These are phyloP conservation scores for Pneumocystis murina DNA, from an alignment of 1,139 yeast species.

Conservation along the genomic window DNA sequence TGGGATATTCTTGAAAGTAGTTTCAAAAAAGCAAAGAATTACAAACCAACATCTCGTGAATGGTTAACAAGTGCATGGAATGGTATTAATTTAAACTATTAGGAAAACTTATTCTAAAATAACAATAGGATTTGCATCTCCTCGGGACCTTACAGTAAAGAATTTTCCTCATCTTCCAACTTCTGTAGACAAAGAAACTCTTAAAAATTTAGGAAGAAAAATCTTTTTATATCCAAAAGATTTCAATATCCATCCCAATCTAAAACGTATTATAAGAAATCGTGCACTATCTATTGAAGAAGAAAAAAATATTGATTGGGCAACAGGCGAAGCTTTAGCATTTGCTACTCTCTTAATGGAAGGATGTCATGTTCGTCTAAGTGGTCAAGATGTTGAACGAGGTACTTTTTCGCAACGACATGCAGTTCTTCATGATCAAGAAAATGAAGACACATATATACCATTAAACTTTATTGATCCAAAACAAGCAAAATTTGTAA, in stretches of 20 bases:
- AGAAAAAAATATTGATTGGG: constrained; percentile 96
- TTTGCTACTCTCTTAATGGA: constrained; percentile 83
- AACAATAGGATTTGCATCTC: constrained; percentile 55
- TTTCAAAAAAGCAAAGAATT: constrained; percentile 72
- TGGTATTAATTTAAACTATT: constrained; percentile 27
- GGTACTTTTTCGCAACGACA: constrained; percentile 99
- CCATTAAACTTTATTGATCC: constrained; percentile 70
- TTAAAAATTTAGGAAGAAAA: constrained; percentile 63
- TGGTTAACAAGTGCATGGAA: constrained; percentile 99
- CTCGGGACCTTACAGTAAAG: constrained; percentile 92
- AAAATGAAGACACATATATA: constrained; percentile 63
- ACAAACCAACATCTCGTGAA: constrained; percentile 83
- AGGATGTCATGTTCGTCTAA: constrained; percentile 91
- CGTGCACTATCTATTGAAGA: constrained; percentile 77
- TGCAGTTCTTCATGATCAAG: constrained; percentile 93
- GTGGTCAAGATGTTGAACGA: constrained; percentile 99
- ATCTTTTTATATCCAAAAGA: constrained; percentile 74
- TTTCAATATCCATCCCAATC: constrained; percentile 84
- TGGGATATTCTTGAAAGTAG: constrained; percentile 90
- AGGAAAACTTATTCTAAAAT: neutral
- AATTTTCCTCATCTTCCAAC: constrained; percentile 94
- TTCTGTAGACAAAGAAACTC: constrained; percentile 55
- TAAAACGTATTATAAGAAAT: constrained; percentile 80
- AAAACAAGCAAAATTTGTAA: constrained; percentile 74
- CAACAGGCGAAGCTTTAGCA: constrained; percentile 98